phyloP scores from a whole-genome alignment of 2,329 filamentous ascomycete species.

The Chalara sp. region DNA sequence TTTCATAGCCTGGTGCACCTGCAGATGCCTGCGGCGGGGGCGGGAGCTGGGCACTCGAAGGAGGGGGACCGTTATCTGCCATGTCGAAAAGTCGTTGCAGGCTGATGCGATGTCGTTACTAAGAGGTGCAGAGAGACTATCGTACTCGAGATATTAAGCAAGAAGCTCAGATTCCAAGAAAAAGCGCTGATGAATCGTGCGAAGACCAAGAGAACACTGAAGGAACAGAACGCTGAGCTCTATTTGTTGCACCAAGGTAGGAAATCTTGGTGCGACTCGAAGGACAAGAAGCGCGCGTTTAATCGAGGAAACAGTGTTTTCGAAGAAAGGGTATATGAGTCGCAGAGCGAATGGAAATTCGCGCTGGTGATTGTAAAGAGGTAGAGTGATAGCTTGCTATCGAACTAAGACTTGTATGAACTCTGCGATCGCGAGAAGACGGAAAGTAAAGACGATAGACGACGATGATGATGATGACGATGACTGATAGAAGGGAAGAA shows the following conservation, averaged over 20 bases:
- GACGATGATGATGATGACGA: conserved; percentile 20
- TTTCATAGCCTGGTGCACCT: conserved; percentile 72
- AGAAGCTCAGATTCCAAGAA: conserved; percentile 7
- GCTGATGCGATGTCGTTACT: conserved; percentile 16
- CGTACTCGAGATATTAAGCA: conserved; percentile 17
- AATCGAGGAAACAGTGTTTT: not conserved
- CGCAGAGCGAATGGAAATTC: not conserved
- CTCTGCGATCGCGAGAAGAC: conserved; percentile 16
- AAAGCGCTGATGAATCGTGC: conserved; percentile 13
- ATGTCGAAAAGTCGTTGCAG: conserved; percentile 42
- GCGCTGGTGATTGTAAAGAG: conserved; percentile 5
- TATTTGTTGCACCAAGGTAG: conserved; percentile 15
- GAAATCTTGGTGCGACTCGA: conserved; percentile 23
- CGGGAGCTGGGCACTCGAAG: conserved; percentile 59
- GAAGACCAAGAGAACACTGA: conserved; percentile 15
- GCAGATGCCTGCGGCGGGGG: conserved; percentile 61
- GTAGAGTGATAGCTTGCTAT: conserved; percentile 19
- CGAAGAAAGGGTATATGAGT: not conserved
- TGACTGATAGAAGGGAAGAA: conserved; percentile 20
- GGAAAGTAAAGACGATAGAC: conserved; percentile 18
- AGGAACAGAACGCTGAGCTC: conserved; percentile 15
- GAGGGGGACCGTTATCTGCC: conserved; percentile 67
- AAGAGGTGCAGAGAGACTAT: conserved; percentile 12
- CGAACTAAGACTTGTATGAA: conserved; percentile 14
- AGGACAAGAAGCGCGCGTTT: conserved; percentile 21